Evolutionary conservation across 1,139 yeast genomes (phyloP).

Genomic region (Yamadazyma atlantica): DNA sequence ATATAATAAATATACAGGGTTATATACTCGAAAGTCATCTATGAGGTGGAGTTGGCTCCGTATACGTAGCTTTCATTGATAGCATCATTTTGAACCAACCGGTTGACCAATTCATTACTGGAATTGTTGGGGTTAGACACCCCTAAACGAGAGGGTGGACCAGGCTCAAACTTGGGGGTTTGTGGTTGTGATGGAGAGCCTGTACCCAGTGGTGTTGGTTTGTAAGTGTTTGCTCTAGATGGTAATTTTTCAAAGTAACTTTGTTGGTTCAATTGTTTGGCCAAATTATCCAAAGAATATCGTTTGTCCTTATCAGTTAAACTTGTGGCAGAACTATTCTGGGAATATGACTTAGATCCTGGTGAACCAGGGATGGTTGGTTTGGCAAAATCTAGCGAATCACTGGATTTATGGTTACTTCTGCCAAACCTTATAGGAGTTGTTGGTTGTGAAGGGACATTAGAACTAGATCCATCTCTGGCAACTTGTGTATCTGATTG

Average conservation of each 20-base stretch:
- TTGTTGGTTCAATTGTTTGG: conserved; percentile 40
- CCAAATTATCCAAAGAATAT: conserved; percentile 36
- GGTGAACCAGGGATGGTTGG: neutral
- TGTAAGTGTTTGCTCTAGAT: conserved; percentile 30
- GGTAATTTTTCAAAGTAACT: conserved; percentile 37
- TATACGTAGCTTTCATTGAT: conserved; percentile 38
- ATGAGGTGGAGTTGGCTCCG: conserved; percentile 11
- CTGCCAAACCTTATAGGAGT: neutral
- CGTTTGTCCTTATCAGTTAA: conserved; percentile 8
- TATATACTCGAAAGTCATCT: too few species aligned
- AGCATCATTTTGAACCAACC: conserved; percentile 23
- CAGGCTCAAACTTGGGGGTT: conserved; percentile 1
- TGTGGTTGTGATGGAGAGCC: conserved; percentile 8
- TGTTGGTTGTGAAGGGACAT: neutral
- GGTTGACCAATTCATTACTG: conserved; percentile 24
- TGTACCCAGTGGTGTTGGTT: conserved; percentile 19
- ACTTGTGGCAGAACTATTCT: conserved; percentile 6
- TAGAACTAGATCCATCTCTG: neutral
- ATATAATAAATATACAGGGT: neutral
- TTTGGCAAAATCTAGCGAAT: conserved; percentile 6
- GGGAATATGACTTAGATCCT: conserved; percentile 2
- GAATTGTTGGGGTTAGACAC: conserved; percentile 18
- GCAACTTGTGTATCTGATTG: conserved; percentile 7
- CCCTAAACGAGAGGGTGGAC: conserved; percentile 3
- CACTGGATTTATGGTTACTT: conserved; percentile 8